Evolutionary conservation across 2,329 filamentous ascomycete species (phyloP).

Genomic region (Exophiala bonariae): DNA sequence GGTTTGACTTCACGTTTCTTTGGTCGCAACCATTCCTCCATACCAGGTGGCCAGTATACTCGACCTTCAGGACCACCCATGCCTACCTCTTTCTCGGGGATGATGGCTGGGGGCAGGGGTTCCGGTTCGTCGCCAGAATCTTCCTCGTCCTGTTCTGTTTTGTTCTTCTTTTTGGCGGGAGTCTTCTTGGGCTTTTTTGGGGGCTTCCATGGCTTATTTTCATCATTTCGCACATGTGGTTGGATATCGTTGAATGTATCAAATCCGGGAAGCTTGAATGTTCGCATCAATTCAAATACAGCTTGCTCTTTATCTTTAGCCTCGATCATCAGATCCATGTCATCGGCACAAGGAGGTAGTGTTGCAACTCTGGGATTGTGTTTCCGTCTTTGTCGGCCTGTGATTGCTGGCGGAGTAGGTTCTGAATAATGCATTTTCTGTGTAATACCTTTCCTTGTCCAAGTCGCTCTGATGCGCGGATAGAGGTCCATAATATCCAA

Average conservation of each 20-base stretch:
- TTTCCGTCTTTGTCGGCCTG: conserved; percentile 75
- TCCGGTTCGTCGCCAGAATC: conserved; percentile 39
- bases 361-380: conserved; percentile 78
- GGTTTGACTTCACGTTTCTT: conserved; percentile 69
- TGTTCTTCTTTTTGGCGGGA: conserved; percentile 41
- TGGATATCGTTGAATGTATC: conserved; percentile 74
- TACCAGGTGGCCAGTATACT: conserved; percentile 87
- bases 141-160: conserved; percentile 30
- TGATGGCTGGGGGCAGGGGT: conserved; percentile 44
- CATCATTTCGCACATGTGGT: conserved; percentile 74
- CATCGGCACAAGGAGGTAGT: conserved; percentile 75
- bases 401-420: conserved; percentile 72
- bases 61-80: conserved; percentile 83
- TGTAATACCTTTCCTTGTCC: conserved; percentile 78
- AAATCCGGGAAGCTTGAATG: conserved; percentile 78
- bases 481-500: conserved; percentile 75
- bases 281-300: conserved; percentile 90
- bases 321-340: conserved; percentile 98
- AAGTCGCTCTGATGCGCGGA: conserved; percentile 77
- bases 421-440: conserved; percentile 99
- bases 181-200: conserved; percentile 41
- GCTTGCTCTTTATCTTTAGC: conserved; percentile 98
- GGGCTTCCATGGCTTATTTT: conserved; percentile 61
- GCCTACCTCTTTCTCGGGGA: conserved; percentile 69
- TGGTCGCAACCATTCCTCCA: conserved; percentile 86